Conservation (phyloP, 495 filamentous ascomycete genomes). For the Xylaria castorea region DNA sequence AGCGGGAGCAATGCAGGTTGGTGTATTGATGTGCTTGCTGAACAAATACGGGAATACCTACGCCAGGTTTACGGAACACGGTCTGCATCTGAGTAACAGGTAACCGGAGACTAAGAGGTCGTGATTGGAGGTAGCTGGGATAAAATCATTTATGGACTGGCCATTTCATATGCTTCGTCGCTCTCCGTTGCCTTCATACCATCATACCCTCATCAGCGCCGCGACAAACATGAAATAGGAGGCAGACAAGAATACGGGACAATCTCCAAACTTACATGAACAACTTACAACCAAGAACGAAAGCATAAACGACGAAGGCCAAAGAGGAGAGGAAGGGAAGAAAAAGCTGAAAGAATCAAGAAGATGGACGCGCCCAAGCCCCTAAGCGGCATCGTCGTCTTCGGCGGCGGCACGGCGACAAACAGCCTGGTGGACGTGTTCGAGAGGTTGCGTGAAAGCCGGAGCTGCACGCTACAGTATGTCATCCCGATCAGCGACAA, state of each 20-base stretch:
- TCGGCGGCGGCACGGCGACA: slow-evolving; percentile 89
- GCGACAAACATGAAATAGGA: too few species aligned
- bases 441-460: slow-evolving; percentile 71
- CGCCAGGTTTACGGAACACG: too few species aligned
- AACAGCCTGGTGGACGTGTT: slow-evolving; percentile 96
- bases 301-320: background rate
- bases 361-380: slow-evolving; percentile 33
- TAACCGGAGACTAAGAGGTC: too few species aligned
- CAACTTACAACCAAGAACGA: background rate
- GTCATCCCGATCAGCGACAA: slow-evolving; percentile 96
- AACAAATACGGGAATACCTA: too few species aligned
- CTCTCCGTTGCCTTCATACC: background rate
- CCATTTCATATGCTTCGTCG: background rate
- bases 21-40: too few species aligned
- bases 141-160: background rate
- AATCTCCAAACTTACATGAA: too few species aligned
- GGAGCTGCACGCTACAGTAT: slow-evolving; percentile 74
- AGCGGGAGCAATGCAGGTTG: too few species aligned
- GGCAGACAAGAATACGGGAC: too few species aligned
- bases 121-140: background rate
- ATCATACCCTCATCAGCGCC: background rate
- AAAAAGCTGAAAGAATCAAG: background rate
- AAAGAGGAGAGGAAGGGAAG: background rate
- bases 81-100: too few species aligned
- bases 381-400: slow-evolving; percentile 69